phyloP scores from a whole-genome alignment of 345 rosid species.

The Syzygium aromaticum region DNA sequence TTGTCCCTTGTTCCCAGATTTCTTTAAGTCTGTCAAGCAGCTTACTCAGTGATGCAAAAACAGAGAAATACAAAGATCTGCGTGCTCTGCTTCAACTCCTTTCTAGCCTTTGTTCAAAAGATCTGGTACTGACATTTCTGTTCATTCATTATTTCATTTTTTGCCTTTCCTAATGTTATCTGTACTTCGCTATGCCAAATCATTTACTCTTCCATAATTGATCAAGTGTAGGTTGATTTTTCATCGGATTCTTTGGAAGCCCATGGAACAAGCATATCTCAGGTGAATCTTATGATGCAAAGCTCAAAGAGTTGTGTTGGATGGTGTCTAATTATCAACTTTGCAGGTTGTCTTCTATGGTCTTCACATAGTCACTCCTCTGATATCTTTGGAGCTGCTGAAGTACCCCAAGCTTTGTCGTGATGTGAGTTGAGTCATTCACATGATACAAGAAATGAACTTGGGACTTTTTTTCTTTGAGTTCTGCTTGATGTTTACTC shows the following conservation, averaged over 20 bases:
- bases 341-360: conserved; percentile 91
- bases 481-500: conserved; percentile 6
- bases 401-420: conserved; percentile 97
- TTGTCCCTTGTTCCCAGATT: conserved; percentile 32
- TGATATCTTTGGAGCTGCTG: conserved; percentile 82
- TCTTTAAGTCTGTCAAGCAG: conserved; percentile 69
- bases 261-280: conserved; percentile 66
- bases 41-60: conserved; percentile 73
- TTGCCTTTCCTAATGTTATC: not conserved
- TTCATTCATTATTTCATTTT: not conserved
- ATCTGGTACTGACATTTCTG: conserved; percentile 39
- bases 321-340: conserved; percentile 13
- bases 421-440: conserved; percentile 53
- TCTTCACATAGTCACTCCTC: conserved; percentile 83
- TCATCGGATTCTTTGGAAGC: conserved; percentile 71
- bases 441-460: not conserved
- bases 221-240: conserved; percentile 66
- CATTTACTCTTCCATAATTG: not conserved
- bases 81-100: conserved; percentile 98
- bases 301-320: conserved; percentile 2
- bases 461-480: not conserved
- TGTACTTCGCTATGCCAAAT: not conserved
- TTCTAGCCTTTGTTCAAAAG: conserved; percentile 87
- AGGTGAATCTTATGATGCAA: conserved; percentile 36
- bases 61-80: conserved; percentile 81